phyloP scores from a whole-genome alignment of 176 grass and related monocot species.

The Oryza officinalis region DNA sequence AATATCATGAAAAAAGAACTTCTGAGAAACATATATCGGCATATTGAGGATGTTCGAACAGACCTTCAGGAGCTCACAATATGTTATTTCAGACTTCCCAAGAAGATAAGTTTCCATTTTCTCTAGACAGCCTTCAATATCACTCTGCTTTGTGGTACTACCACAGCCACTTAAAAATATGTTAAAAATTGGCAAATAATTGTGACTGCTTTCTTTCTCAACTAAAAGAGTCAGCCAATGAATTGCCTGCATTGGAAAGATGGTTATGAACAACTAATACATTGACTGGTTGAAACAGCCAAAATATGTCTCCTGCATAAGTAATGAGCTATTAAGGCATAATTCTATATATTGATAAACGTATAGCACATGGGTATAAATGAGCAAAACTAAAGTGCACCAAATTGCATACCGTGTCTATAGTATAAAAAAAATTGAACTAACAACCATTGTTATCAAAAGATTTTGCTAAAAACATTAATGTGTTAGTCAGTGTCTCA shows the following conservation, averaged over 20 bases:
- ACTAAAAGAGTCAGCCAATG: constrained; percentile 58
- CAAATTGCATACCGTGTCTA: constrained; percentile 5
- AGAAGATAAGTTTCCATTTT: constrained; percentile 71
- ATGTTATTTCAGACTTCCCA: constrained; percentile 92
- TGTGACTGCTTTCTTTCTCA: constrained; percentile 50
- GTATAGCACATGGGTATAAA: constrained; percentile 16
- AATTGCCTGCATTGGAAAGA: constrained; percentile 59
- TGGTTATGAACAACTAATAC: constrained; percentile 28
- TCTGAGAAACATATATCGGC: constrained; percentile 3
- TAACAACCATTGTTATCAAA: constrained; percentile 25
- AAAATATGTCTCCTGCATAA: constrained; percentile 25
- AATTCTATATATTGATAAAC: constrained; percentile 28
- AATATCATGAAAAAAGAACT: constrained; percentile 28
- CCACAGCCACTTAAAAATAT: constrained; percentile 61
- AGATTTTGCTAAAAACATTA: not conserved
- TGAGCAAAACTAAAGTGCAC: constrained; percentile 3
- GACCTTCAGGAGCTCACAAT: constrained; percentile 87
- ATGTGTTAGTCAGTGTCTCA: too few relatives aligned
- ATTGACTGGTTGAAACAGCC: not conserved
- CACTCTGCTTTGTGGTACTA: constrained; percentile 43
- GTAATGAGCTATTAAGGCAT: not conserved
- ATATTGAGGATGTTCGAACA: constrained; percentile 34
- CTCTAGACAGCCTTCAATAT: constrained; percentile 59
- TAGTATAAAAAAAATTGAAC: not conserved
- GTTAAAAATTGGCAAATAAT: constrained; percentile 69